Conservation (phyloP, 768 basidiomycete species). For the Leccinellum albellum region DNA sequence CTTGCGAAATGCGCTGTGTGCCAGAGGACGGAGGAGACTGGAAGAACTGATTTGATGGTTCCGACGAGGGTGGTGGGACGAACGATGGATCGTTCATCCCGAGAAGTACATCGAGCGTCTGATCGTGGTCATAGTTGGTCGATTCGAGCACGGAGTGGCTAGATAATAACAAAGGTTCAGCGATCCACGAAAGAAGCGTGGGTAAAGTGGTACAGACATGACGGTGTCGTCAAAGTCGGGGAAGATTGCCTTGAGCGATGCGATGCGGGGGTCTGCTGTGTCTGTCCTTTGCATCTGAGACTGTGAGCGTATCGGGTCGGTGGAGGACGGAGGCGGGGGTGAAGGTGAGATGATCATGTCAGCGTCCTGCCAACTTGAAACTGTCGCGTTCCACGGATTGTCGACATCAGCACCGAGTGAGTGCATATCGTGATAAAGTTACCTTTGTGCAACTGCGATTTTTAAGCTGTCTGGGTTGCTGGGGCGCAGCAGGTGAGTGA, state of each 20-base stretch:
- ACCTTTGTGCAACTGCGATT: background rate
- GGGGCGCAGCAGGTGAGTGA: background rate
- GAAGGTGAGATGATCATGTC: slow-evolving; percentile 21
- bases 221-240: slow-evolving; percentile 77
- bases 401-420: slow-evolving; percentile 3
- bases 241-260: slow-evolving; percentile 63
- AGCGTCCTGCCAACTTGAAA: background rate
- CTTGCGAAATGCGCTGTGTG: slow-evolving; percentile 40
- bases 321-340: slow-evolving; percentile 5
- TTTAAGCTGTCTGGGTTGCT: background rate
- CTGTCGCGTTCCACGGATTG: slow-evolving; percentile 7
- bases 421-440: background rate
- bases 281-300: background rate
- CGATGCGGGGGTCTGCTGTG: slow-evolving; percentile 45
- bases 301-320: background rate
- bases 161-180: background rate
- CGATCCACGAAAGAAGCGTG: background rate
- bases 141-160: slow-evolving; percentile 73
- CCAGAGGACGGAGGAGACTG: slow-evolving; percentile 24
- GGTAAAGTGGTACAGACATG: slow-evolving; percentile 42
- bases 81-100: slow-evolving; percentile 87
- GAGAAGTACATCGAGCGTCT: slow-evolving; percentile 71
- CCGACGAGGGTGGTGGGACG: slow-evolving; percentile 22
- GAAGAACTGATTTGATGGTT: background rate
- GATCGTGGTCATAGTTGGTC: slow-evolving; percentile 65